phyloP scores from a whole-genome alignment of 1,284 basidiomycete species.

The Cutaneotrichosporon curvatum region DNA sequence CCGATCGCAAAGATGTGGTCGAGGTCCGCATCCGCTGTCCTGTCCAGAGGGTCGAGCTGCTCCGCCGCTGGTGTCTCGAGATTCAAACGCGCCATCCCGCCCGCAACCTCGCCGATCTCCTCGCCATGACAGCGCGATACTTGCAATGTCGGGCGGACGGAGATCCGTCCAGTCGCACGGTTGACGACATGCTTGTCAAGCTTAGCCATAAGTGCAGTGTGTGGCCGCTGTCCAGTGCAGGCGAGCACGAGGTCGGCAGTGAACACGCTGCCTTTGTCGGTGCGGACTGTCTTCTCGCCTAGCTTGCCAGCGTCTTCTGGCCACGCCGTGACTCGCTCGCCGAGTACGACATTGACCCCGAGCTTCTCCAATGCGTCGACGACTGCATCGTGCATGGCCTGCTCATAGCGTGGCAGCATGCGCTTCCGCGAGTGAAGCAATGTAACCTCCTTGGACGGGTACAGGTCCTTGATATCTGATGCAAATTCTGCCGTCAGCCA shows the following conservation, averaged over 20 bases:
- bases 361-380: conserved; percentile 38
- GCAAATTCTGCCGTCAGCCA: conserved; percentile 44
- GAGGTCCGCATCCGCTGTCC: conserved; percentile 11
- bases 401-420: conserved; percentile 47
- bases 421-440: conserved; percentile 48
- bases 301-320: conserved; percentile 30
- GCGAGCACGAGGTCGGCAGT: conserved; percentile 62
- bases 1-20: conserved; percentile 47
- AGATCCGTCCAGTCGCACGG: conserved; percentile 46
- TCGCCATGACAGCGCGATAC: not conserved
- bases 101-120: not conserved
- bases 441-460: conserved; percentile 46
- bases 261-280: conserved; percentile 55
- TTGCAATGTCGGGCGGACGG: conserved; percentile 59
- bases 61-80: not conserved
- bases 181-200: conserved; percentile 54
- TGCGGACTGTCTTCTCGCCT: conserved; percentile 49
- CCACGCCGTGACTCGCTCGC: conserved; percentile 43
- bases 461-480: conserved; percentile 47
- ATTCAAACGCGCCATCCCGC: not conserved
- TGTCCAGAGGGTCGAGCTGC: not conserved
- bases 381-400: conserved; percentile 44
- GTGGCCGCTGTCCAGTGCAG: conserved; percentile 69
- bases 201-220: conserved; percentile 54
- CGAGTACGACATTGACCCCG: conserved; percentile 46